Base-by-base conservation (phyloP, 352 stramenopile species). In the Pythium pectinolyticum region DNA sequence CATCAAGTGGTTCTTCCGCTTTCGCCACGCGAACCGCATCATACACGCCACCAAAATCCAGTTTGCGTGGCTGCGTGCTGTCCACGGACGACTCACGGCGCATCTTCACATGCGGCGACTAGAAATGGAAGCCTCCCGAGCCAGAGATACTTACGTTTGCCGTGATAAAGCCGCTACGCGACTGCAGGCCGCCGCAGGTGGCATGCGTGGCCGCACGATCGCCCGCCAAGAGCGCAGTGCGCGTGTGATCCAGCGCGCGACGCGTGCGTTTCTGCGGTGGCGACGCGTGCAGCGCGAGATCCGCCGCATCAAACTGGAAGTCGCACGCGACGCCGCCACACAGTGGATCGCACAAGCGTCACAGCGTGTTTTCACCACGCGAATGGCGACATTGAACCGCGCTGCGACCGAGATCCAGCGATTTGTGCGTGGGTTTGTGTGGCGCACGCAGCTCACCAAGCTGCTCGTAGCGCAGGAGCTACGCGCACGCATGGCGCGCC, bases 1-100 rank as follows among this genome's bases (percentile, higher is more conserved):
- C 12, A 90, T 94, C 53, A 92, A 92, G 69, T 92, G 80, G 73
- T 92, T 90, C 49, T 78, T 92, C 41, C 80, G 80, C 9, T 69
- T 82, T 1, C 73, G 78, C 20, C 77, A 92, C 40, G 65, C 65
- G 5, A 61, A 74, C 3, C 74, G 82, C 4, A 58, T 82, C 30
- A 41, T 25, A 5, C 70, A 56, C n/a, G 84, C 77, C 20, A 70
- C 46, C 0, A 60, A 66, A 53, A 49, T 95, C 22, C 86, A 95
- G 45, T 95, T 89, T 39, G 85, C 76, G 70, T 95, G 86, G 82
- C 74, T 91, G 3, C 67, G 79, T 12, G 72, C 73, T 10, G 67
- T 81, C 22, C 73, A 75, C 6, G 67, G 79, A 1, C 70, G 85
- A n/a, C 53, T 93, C 3, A 37, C 56, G 2, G 49, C 46, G 3